These are phyloP conservation scores for Panicum miliaceum DNA, from an alignment of 176 grass and related monocot genomes.

Conservation along the genomic window DNA sequence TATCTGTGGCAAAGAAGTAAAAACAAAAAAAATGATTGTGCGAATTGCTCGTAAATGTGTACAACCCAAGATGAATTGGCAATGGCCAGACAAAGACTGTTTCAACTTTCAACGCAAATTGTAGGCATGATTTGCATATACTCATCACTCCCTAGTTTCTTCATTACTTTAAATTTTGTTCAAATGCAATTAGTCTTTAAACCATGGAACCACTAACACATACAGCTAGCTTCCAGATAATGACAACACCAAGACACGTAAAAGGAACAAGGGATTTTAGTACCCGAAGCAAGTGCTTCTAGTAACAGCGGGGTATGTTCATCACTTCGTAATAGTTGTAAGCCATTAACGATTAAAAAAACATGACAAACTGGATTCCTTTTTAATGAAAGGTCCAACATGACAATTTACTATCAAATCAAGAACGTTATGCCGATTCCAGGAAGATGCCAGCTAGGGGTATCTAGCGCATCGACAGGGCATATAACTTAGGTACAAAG, in stretches of 20 bases:
- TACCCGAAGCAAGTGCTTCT: background rate
- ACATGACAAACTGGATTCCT: background rate
- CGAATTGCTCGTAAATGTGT: background rate
- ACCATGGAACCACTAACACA: background rate
- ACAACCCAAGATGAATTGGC: background rate
- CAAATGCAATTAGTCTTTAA: constrained; percentile 5
- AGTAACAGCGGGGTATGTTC: background rate
- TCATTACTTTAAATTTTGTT: background rate
- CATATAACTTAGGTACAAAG: background rate
- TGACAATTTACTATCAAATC: background rate
- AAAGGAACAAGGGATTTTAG: background rate
- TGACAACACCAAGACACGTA: no score
- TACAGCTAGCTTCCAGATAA: background rate
- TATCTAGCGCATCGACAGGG: background rate
- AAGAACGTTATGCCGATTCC: background rate
- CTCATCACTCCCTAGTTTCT: background rate
- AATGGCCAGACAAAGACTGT: background rate
- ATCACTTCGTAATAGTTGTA: background rate
- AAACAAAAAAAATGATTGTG: background rate
- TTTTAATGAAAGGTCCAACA: constrained; percentile 3
- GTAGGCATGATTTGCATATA: background rate
- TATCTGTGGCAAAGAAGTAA: background rate
- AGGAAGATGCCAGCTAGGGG: background rate
- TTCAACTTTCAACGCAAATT: background rate
- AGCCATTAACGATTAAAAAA: background rate